Evolutionary conservation across 2,329 filamentous ascomycete species (phyloP), one percentile per base, ranked within the genome.

Genomic region (Macroventuria anomochaeta): DNA sequence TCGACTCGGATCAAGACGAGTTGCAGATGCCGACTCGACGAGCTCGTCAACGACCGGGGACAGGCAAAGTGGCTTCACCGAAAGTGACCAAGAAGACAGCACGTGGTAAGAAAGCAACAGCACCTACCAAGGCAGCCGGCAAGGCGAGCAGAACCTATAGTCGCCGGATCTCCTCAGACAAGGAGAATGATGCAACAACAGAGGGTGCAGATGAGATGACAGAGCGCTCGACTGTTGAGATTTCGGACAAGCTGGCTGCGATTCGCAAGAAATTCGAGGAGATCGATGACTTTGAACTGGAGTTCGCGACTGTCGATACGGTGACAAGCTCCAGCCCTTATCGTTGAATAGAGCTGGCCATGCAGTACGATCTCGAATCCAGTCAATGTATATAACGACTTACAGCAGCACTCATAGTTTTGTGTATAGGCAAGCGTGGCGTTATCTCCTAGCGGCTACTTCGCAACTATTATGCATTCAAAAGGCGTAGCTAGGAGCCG

Each of bases 241-340:
- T 65, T 7, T 68, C 64, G 0, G 65, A 67, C 10, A 75, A 77
- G 61, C 64, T 82, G 29, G 72, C 74, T 56, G 76, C 70, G 1
- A 77, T 77, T 21, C 75, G 74, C 57, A 74, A 76, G 60, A 80
- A 80, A 61, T 82, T 82, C 58, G 76, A 72, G 21, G 79, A 80
- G 48, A 75, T 82, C 5, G 80, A 82, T 61, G 66, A 75, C 20
- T 81, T 78, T 71, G 79, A 81, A 54, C 73, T 82, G 68, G 78
- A 80, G 39, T 82, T 81, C 63, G 80, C 81, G 68, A 80, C 75
- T 46, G 71, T 76, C 28, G 77, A 80, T 53, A 70, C 67, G 18
- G 68, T 42, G 49, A 64, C 65, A n/a, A 73, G 67, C 46, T 76
- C 74, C 29, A 78, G 75, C 62, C 76, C 76, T 3, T 77, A 74